Evolutionary conservation across 2,329 filamentous ascomycete genomes (phyloP).

Genomic region (Chaetomium sp.): DNA sequence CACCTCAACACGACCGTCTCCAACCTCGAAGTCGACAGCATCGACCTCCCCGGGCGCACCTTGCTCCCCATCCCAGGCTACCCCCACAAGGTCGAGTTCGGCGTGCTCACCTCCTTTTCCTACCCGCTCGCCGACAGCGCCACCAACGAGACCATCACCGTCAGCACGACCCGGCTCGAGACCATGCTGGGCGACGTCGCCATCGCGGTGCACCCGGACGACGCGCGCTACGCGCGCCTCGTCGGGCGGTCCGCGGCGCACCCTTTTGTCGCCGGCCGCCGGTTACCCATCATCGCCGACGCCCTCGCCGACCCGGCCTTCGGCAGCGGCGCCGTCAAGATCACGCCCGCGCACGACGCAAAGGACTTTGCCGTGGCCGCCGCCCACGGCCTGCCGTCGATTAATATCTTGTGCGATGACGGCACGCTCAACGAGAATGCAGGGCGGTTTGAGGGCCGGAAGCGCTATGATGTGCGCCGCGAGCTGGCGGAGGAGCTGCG

Average conservation of each 20-base stretch:
- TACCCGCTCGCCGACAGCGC: conserved; percentile 75
- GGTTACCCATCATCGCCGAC: conserved; percentile 83
- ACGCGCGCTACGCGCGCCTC: conserved; percentile 82
- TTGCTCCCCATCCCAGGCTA: conserved; percentile 92
- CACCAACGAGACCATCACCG: conserved; percentile 70
- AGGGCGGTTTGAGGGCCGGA: conserved; percentile 81
- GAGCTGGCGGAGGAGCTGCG: conserved; percentile 81
- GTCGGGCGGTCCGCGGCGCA: conserved; percentile 84
- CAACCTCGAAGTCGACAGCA: conserved; percentile 91
- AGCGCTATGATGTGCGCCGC: conserved; percentile 90
- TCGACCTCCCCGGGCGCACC: conserved; percentile 83
- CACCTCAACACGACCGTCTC: conserved; percentile 86
- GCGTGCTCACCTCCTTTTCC: conserved; percentile 86
- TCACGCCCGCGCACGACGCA: conserved; percentile 91
- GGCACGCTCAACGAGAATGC: conserved; percentile 91
- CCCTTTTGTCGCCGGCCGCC: conserved; percentile 73
- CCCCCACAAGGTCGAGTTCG: conserved; percentile 94
- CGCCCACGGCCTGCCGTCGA: conserved; percentile 80
- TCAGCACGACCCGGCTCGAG: conserved; percentile 84
- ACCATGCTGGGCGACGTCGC: conserved; percentile 94
- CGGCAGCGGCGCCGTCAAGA: conserved; percentile 95
- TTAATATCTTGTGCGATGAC: conserved; percentile 92
- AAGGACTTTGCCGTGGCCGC: conserved; percentile 90
- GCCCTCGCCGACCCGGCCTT: conserved; percentile 89
- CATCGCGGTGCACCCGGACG: conserved; percentile 88